Evolutionary conservation across 495 filamentous ascomycete genomes (phyloP).

Genomic region (Bacidia gigantensis): DNA sequence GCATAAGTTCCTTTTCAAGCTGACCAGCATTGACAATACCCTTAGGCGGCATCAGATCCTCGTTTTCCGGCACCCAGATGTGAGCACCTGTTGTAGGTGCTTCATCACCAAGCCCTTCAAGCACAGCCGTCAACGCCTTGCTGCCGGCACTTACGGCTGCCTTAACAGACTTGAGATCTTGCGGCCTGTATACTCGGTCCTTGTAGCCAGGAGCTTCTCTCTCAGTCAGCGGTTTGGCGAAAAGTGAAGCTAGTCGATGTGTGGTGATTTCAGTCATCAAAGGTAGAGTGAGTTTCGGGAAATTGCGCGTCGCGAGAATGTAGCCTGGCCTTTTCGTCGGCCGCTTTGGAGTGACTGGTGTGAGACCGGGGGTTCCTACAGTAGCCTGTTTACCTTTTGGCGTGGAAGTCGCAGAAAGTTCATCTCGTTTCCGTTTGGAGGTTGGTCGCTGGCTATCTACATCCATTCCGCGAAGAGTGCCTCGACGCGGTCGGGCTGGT

Average conservation of each 20-base stretch:
- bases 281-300: slow-evolving; percentile 60
- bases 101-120: slow-evolving; percentile 31
- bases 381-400: slow-evolving; percentile 12
- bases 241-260: slow-evolving; percentile 81
- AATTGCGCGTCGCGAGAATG: slow-evolving; percentile 60
- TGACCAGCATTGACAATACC: slow-evolving; percentile 91
- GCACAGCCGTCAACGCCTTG: slow-evolving; percentile 52
- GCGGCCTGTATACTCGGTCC: slow-evolving; percentile 71
- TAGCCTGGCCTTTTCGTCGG: slow-evolving; percentile 29
- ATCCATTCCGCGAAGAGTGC: slow-evolving; percentile 33
- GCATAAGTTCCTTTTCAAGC: slow-evolving; percentile 86
- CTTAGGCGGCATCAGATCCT: slow-evolving; percentile 67
- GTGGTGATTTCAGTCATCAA: slow-evolving; percentile 73
- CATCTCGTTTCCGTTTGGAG: slow-evolving; percentile 19
- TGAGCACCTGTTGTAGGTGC: slow-evolving; percentile 32
- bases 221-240: slow-evolving; percentile 70
- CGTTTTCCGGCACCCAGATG: slow-evolving; percentile 32
- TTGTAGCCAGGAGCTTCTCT: slow-evolving; percentile 78
- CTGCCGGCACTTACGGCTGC: slow-evolving; percentile 65
- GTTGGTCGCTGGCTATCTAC: slow-evolving; percentile 28
- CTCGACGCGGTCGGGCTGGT: slow-evolving; percentile 17
- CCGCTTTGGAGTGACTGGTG: slow-evolving; percentile 7
- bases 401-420: neutral
- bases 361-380: slow-evolving; percentile 24
- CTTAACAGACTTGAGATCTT: slow-evolving; percentile 79